A percentile compares a stretch with the other conserved stretches of the same genome.
Conservation (phyloP, 2,329 filamentous ascomycete species). For the Venturia effusa region DNA sequence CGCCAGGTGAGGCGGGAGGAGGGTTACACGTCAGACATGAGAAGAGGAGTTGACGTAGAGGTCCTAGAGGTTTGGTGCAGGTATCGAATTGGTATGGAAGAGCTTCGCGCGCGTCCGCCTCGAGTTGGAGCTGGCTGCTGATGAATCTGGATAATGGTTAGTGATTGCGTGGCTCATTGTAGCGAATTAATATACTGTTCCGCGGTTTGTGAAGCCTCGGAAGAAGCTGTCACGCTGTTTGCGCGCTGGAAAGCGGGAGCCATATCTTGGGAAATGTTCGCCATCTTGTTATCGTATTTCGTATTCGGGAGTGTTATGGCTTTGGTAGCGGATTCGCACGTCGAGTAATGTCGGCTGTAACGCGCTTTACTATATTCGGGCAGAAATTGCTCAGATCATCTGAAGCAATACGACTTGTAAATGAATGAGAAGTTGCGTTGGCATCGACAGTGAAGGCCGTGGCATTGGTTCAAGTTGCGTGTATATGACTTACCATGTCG, state of each 20-base stretch:
- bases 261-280: neutral
- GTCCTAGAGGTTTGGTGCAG: constrained; percentile 82
- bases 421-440: neutral
- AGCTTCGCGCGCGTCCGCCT: constrained; percentile 89
- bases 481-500: neutral
- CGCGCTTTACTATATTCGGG: neutral
- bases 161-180: neutral
- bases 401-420: neutral
- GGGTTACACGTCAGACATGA: constrained; percentile 92
- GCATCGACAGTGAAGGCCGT: neutral
- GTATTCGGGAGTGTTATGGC: neutral
- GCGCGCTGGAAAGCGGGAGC: constrained; percentile 16
- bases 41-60: constrained; percentile 79
- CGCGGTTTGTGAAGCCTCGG: constrained; percentile 44
- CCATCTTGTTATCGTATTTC: neutral
- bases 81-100: constrained; percentile 77
- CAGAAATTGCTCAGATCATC: too few species aligned
- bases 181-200: constrained; percentile 28
- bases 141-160: constrained; percentile 50
- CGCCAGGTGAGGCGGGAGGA: constrained; percentile 50
- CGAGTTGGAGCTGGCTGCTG: constrained; percentile 75
- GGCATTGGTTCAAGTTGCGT: neutral
- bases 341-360: neutral
- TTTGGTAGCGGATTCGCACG: neutral
- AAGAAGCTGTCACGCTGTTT: constrained; percentile 32